Base-by-base conservation (phyloP, 2,329 filamentous ascomycete genomes). In the Talaromyces sp. region DNA sequence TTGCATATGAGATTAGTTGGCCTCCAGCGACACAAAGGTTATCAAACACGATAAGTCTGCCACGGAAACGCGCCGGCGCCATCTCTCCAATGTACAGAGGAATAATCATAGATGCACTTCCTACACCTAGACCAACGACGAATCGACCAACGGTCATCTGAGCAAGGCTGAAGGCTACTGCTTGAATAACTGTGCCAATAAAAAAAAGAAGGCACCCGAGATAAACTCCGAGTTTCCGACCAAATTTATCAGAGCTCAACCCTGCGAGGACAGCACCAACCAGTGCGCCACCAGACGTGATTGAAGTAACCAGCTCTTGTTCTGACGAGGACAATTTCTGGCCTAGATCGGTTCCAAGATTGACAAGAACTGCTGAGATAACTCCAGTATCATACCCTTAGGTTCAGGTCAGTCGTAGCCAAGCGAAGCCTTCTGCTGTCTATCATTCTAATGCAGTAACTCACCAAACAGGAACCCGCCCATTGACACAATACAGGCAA, bases 301-400 rank as follows among this genome's bases (percentile, higher is more conserved):
- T 9, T 14, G 32, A 11, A 35, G 29, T 54, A 17, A 35, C 32
- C 17, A 54, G 10, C 11, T 54, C 52, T 35, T 35, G 17, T 11
- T 54, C 52, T 7, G 51, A 11, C 17, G 52, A 54, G 11, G 19
- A 11, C 64, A 67, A 46, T 72, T 75, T 3, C 78, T 80, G 27
- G 21, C n/a, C 17, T 7, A 54, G 51, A 13, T 35, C 27, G 4
- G 71, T 74, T 1, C 78, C 79, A 13, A 81, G 77, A 27, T 80
- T 80, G 6, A 82, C 79, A 7, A 83, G 69, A n/a, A 80, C 81
- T 17, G 82, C 70, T 0, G 75, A 77, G 10, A 78, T 73, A n/a
- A 77, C 75, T 46, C 75, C 74, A 55, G 77, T 73, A 60, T 82
- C 80, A 65, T 82, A 82, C 13, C 80, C 80, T 32, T 13, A 32